These are phyloP conservation scores for Annona squamosa DNA, from an alignment of 164 flowering plant species.

Conservation along the genomic window DNA sequence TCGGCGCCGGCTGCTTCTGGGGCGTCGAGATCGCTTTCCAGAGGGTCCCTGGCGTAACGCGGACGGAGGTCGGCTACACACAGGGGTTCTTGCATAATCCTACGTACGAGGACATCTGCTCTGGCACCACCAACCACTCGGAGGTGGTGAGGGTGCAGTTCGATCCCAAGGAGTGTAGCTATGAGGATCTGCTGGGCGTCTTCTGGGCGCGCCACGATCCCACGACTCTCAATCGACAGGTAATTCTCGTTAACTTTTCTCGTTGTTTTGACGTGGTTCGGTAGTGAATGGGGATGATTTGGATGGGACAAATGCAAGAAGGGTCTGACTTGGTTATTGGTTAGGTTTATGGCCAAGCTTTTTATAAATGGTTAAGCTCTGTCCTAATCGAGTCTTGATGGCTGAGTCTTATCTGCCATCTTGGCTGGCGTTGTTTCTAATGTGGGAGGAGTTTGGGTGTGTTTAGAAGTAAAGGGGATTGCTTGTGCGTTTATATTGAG, in stretches of 20 bases:
- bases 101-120: slow-evolving; percentile 60
- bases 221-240: slow-evolving; percentile 86
- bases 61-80: slow-evolving; percentile 80
- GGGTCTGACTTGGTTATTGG: not conserved
- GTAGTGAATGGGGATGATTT: too few relatives aligned
- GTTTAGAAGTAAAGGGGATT: too few relatives aligned
- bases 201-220: slow-evolving; percentile 92
- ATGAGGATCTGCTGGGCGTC: slow-evolving; percentile 48
- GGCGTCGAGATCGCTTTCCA: slow-evolving; percentile 83
- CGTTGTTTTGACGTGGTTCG: too few relatives aligned
- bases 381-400: too few relatives aligned
- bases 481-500: too few relatives aligned
- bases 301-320: too few relatives aligned
- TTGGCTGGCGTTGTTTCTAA: too few relatives aligned
- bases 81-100: slow-evolving; percentile 73
- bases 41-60: slow-evolving; percentile 70
- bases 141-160: slow-evolving; percentile 87
- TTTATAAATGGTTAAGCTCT: too few relatives aligned
- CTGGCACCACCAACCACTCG: slow-evolving; percentile 64
- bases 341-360: not conserved
- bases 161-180: slow-evolving; percentile 70
- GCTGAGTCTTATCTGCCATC: too few relatives aligned
- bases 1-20: slow-evolving; percentile 95
- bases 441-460: too few relatives aligned
- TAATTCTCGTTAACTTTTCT: not conserved